phyloP scores from a whole-genome alignment of 208 protist species.

The Crithidia mellificae region DNA sequence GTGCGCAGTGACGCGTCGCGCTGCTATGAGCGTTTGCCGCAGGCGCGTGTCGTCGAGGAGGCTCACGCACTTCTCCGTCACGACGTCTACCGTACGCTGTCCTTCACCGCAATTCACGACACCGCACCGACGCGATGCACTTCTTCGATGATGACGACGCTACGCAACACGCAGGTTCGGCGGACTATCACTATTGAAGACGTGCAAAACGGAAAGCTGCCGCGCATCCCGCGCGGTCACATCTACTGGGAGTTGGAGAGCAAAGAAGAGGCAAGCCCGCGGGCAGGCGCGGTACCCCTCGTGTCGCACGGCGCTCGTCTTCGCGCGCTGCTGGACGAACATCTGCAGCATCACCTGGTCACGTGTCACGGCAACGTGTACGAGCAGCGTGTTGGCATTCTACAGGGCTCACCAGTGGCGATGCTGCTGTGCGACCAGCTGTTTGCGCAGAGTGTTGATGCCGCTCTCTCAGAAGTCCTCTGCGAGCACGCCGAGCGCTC shows the following conservation, averaged over 20 bases:
- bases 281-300: background rate
- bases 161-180: conserved; percentile 24
- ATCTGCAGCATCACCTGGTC: conserved; percentile 54
- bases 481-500: conserved; percentile 47
- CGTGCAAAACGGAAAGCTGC: conserved; percentile 25
- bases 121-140: no score
- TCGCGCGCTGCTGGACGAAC: conserved; percentile 38
- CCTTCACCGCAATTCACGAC: conserved; percentile 18
- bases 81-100: conserved; percentile 48
- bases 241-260: conserved; percentile 45
- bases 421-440: conserved; percentile 79
- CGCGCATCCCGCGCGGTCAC: conserved; percentile 43
- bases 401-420: conserved; percentile 75
- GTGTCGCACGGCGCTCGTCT: conserved; percentile 34
- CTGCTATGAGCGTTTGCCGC: conserved; percentile 76
- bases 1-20: conserved; percentile 59
- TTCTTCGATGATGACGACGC: background rate
- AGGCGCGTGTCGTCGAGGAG: conserved; percentile 44
- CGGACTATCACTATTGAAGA: conserved; percentile 32
- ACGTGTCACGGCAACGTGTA: conserved; percentile 42
- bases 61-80: conserved; percentile 46
- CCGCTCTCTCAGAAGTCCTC: conserved; percentile 23
- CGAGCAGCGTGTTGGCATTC: conserved; percentile 54
- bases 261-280: conserved; percentile 1
- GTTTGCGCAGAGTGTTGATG: conserved; percentile 38